Conservation (phyloP, 2,329 filamentous ascomycete genomes). For the Ophiocordyceps camponoti-saundersi region DNA sequence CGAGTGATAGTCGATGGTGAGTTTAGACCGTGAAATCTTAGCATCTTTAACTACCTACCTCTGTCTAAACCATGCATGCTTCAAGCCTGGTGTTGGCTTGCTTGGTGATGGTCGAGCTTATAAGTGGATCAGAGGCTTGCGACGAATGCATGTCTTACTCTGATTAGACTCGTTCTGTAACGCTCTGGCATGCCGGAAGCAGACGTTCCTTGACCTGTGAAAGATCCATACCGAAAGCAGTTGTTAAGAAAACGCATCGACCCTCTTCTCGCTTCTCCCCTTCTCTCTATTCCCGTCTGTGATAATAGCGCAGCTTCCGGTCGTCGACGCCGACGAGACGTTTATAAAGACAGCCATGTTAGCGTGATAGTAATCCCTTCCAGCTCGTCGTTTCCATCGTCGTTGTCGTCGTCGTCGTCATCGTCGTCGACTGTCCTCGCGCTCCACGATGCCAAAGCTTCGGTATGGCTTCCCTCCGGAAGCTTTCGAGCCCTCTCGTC, state of each 20-base stretch:
- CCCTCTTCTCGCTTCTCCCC: too few species aligned
- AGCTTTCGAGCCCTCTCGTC: conserved; percentile 49
- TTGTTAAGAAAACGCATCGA: neutral
- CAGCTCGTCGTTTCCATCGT: too few species aligned
- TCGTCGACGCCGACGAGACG: neutral
- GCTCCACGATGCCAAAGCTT: neutral
- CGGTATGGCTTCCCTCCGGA: conserved; percentile 41
- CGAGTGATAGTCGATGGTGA: too few species aligned
- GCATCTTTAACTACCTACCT: too few species aligned
- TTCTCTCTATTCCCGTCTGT: too few species aligned
- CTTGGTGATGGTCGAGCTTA: too few species aligned
- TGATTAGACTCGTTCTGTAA: neutral
- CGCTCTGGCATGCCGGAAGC: neutral
- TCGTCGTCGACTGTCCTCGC: neutral
- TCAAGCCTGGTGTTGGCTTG: too few species aligned
- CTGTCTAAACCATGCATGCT: too few species aligned
- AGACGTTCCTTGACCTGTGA: neutral
- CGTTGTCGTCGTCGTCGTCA: neutral
- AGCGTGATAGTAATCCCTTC: neutral
- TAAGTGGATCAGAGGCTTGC: too few species aligned
- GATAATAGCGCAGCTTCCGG: too few species aligned
- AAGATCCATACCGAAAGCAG: neutral
- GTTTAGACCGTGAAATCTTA: too few species aligned
- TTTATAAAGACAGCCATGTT: neutral
- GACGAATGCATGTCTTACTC: neutral